Conservation (phyloP, 345 rosid species). For the Odontarrhena argentea region DNA sequence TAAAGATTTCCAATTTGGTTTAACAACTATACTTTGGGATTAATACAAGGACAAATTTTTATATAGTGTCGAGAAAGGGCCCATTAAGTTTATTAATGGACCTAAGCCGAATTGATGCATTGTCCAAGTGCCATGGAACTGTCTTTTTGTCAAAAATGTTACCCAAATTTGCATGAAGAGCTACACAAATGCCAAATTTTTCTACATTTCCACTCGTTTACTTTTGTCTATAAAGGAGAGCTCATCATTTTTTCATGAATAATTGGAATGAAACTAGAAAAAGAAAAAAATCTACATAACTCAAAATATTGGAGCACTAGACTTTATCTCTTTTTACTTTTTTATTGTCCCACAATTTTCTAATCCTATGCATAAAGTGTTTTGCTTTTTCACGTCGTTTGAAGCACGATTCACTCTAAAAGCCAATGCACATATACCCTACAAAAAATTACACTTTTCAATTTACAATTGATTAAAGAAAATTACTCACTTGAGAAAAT, state of each 20-base stretch:
- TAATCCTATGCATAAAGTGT: slow-evolving; percentile 32
- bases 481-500: background rate
- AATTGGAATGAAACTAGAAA: slow-evolving; percentile 28
- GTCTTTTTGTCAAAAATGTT: background rate
- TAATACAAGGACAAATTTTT: too few species aligned
- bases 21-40: too few species aligned
- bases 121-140: background rate
- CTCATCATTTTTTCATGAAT: slow-evolving; percentile 25
- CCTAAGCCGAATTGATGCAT: slow-evolving; percentile 4
- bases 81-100: slow-evolving; percentile 14
- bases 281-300: slow-evolving; percentile 4
- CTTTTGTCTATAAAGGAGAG: background rate
- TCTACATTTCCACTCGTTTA: background rate
- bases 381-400: slow-evolving; percentile 27
- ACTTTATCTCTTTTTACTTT: slow-evolving; percentile 24
- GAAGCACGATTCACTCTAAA: slow-evolving; percentile 27
- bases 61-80: background rate
- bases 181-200: background rate
- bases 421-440: slow-evolving; percentile 17
- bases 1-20: too few species aligned
- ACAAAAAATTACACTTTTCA: slow-evolving; percentile 23
- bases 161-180: background rate
- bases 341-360: slow-evolving; percentile 14
- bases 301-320: slow-evolving; percentile 26
- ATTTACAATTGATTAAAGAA: background rate